A percentile compares a stretch with the other conserved stretches of the same genome.
Conservation (phyloP, 768 basidiomycete genomes). For the Tephrocybe rancida region DNA sequence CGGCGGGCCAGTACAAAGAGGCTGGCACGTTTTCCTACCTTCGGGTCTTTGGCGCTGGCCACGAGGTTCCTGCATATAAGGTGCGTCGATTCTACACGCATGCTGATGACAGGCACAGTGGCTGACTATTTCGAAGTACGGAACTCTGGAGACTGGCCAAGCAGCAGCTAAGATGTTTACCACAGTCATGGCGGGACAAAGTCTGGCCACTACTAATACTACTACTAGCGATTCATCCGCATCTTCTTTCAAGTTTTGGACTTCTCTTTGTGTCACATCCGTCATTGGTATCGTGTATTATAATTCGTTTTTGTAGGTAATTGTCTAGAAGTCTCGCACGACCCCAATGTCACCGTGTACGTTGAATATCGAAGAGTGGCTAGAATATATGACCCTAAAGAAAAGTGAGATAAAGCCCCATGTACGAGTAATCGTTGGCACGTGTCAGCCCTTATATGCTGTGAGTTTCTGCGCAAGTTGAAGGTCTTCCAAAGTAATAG, state of each 20-base stretch:
- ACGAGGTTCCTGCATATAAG: constrained; percentile 49
- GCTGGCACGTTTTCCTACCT: constrained; percentile 58
- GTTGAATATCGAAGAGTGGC: too few relatives aligned
- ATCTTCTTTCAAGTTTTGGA: not conserved
- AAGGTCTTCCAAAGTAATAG: constrained; percentile 75
- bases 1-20: constrained; percentile 57
- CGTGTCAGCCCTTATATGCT: not conserved
- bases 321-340: too few relatives aligned
- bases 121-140: constrained; percentile 23
- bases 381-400: not conserved
- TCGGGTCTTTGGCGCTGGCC: constrained; percentile 48
- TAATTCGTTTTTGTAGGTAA: not conserved
- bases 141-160: constrained; percentile 37
- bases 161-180: constrained; percentile 45
- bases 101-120: constrained; percentile 1
- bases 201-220: not conserved
- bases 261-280: not conserved
- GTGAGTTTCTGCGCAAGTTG: constrained; percentile 35
- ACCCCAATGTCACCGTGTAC: too few relatives aligned
- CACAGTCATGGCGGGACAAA: constrained; percentile 36
- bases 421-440: not conserved
- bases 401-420: not conserved
- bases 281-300: not conserved
- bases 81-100: constrained; percentile 18
- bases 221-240: not conserved